Evolutionary conservation across 108 stramenopile genomes (phyloP).

Genomic region (Pseudonitzschia multiseries): DNA sequence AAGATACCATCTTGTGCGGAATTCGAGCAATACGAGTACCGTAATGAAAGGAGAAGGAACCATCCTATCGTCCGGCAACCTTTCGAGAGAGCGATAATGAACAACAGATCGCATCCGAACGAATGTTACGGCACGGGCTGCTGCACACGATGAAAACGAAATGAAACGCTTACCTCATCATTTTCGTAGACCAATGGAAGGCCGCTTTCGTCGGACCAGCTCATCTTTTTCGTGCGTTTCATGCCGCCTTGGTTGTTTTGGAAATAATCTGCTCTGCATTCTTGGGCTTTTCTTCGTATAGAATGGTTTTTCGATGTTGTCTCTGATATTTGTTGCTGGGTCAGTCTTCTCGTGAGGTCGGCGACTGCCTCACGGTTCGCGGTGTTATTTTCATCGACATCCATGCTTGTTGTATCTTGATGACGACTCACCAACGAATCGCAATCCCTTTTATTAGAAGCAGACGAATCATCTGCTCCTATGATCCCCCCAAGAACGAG

Average conservation of each 20-base stretch:
- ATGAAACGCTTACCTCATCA: constrained; percentile 49
- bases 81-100: too few species aligned
- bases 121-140: not conserved
- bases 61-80: not conserved
- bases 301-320: not conserved
- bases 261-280: not conserved
- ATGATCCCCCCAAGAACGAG: constrained; percentile 65
- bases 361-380: not conserved
- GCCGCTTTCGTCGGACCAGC: constrained; percentile 80
- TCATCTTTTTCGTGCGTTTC: constrained; percentile 41
- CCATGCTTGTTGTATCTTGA: not conserved
- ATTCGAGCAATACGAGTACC: not conserved
- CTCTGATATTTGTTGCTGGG: not conserved
- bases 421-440: not conserved
- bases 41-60: not conserved
- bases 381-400: not conserved
- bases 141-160: not conserved
- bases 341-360: not conserved
- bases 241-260: not conserved
- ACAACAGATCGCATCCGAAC: not conserved
- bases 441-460: not conserved
- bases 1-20: not conserved
- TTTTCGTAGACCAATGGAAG: constrained; percentile 63
- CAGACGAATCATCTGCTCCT: constrained; percentile 12
- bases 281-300: not conserved